phyloP scores from a whole-genome alignment of 192 early-diverging fungal genomes.

The Coemansia sp. region DNA sequence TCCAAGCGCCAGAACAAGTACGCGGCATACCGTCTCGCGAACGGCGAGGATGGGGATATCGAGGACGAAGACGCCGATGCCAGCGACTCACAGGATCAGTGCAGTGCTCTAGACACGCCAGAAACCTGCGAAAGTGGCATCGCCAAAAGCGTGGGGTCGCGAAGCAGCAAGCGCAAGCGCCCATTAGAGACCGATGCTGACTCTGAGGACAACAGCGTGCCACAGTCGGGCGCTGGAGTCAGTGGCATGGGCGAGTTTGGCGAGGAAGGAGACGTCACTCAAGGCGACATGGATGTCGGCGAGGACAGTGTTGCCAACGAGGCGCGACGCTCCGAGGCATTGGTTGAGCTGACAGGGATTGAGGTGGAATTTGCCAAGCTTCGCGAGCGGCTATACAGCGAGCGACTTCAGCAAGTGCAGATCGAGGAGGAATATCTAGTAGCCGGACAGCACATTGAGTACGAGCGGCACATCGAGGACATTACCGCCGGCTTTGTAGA shows the following conservation, averaged over 20 bases:
- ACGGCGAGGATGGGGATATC: constrained; percentile 12
- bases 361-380: constrained; percentile 58
- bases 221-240: background rate
- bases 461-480: constrained; percentile 36
- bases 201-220: constrained; percentile 4
- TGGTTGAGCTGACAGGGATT: constrained; percentile 46
- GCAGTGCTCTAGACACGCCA: constrained; percentile 14
- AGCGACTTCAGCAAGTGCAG: constrained; percentile 51
- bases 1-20: constrained; percentile 5
- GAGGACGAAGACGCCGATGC: constrained; percentile 15
- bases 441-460: constrained; percentile 48
- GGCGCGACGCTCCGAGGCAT: constrained; percentile 39
- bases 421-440: constrained; percentile 46
- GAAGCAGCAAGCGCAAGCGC: constrained; percentile 8
- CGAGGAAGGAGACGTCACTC: constrained; percentile 4
- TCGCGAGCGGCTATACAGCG: constrained; percentile 51
- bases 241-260: background rate
- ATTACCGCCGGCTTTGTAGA: constrained; percentile 13
- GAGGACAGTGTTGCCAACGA: constrained; percentile 28
- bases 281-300: constrained; percentile 7
- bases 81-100: background rate
- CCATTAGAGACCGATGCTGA: constrained; percentile 1
- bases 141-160: background rate
- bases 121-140: constrained; percentile 1
- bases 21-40: background rate